phyloP scores from a whole-genome alignment of 2,329 filamentous ascomycete species.

The Zymoseptoria tritici region DNA sequence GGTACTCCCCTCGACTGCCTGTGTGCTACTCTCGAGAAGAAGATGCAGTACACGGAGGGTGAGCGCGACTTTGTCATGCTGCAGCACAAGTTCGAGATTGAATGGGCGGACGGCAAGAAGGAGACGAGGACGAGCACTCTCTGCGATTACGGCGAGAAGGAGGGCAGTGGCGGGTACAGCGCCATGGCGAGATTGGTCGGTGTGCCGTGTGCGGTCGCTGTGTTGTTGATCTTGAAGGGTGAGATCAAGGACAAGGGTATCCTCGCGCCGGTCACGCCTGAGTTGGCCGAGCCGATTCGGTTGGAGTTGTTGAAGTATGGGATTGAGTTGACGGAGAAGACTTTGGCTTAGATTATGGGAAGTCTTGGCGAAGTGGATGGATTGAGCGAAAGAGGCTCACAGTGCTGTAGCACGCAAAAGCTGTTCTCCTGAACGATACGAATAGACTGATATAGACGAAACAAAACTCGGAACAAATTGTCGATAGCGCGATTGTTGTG shows the following conservation, averaged over 20 bases:
- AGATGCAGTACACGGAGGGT: constrained; percentile 77
- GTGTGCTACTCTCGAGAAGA: constrained; percentile 79
- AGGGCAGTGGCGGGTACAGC: constrained; percentile 55
- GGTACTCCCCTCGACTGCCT: constrained; percentile 85
- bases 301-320: constrained; percentile 72
- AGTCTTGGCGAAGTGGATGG: not conserved
- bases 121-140: constrained; percentile 77
- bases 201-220: constrained; percentile 66
- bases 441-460: not conserved
- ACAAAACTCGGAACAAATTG: not conserved
- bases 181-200: constrained; percentile 81
- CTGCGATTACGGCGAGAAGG: constrained; percentile 70
- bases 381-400: not conserved
- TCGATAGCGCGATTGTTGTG: too few species aligned
- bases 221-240: constrained; percentile 38
- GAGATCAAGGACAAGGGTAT: constrained; percentile 41
- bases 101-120: constrained; percentile 68
- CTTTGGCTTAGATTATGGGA: constrained; percentile 20
- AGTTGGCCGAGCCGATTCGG: constrained; percentile 66
- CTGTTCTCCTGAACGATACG: not conserved
- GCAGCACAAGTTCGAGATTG: constrained; percentile 77
- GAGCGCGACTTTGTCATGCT: constrained; percentile 79
- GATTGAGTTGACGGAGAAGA: constrained; percentile 67
- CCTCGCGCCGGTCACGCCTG: constrained; percentile 66
- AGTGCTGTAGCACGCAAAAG: not conserved